Evolutionary conservation across 2,329 filamentous ascomycete species (phyloP), one percentile per base, ranked within the genome.

Genomic region (Clonostachys solani): DNA sequence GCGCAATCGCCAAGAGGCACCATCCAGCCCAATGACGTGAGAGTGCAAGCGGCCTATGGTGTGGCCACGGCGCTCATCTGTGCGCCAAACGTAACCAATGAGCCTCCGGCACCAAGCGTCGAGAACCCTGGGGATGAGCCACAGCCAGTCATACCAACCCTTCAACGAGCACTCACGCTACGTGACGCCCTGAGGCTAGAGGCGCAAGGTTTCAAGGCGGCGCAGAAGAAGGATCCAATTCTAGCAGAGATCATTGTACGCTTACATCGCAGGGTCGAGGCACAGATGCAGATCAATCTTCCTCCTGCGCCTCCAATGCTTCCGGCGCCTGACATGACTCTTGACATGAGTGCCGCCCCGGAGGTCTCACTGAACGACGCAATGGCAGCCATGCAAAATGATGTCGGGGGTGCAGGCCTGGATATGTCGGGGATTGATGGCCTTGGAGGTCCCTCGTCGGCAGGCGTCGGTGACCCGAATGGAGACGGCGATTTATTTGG

Each of bases 21-120:
- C 15, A n/a, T 38, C 8, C 36, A 38, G 12, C 36, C 36, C 15
- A 12, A 10, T 38, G 36, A 38, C 36, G 17, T 38, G 36, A 7
- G 36, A 18, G 17, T 38, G 17, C 36, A 44, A 47, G 68, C 84
- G 6, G 81, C 80, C 0, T 79, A 90, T 47, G 88, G 92, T 55
- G 74, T 91, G 10, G 86, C 80, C 3, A 80, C 79, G 4, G 80
- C 84, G 1, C 68, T 92, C 8, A 73, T 92, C 10, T 89, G 86
- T 57, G 81, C 86, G 1, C 85, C 86, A 0, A 76, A 84, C 54
- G 71, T 71, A 2, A 73, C 66, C 35, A 77, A 73, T 54, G 64
- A 73, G 49, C 60, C 61, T 6, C 65, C 64, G 6, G 60, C 64
- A 0, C 57, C 8, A 55, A 61, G 56, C 65, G 42, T 60, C 68